Evolutionary conservation across 371 early-diverging fungal species (phyloP).

Genomic region (Lichtheimia ornata): DNA sequence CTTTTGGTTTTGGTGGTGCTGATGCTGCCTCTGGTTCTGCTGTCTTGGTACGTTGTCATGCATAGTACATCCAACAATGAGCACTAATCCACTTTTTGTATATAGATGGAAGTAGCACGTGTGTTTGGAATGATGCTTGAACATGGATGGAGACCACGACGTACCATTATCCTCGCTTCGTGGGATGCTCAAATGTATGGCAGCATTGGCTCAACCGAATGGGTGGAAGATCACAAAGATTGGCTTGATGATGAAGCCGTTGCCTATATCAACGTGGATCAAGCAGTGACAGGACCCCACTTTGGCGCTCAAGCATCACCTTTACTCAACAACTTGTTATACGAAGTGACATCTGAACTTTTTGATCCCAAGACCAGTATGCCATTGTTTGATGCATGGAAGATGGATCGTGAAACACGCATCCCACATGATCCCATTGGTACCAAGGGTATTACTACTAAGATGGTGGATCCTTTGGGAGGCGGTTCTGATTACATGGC

Average conservation of each 20-base stretch:
- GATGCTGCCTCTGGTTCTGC: conserved; percentile 68
- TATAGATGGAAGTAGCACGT: conserved; percentile 58
- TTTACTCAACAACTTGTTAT: conserved; percentile 45
- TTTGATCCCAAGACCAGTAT: conserved; percentile 49
- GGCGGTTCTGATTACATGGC: conserved; percentile 54
- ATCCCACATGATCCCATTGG: conserved; percentile 8
- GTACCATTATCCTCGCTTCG: conserved; percentile 64
- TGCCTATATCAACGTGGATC: conserved; percentile 65
- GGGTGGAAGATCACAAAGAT: conserved; percentile 64
- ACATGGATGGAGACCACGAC: conserved; percentile 68
- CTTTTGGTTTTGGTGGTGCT: conserved; percentile 64
- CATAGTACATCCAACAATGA: neutral
- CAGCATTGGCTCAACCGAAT: conserved; percentile 68
- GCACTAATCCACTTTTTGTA: neutral
- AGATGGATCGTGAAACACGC: conserved; percentile 10
- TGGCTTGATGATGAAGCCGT: conserved; percentile 56
- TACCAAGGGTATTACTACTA: neutral
- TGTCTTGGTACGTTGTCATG: conserved; percentile 36
- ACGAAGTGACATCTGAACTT: conserved; percentile 51
- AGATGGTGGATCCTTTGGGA: conserved; percentile 30
- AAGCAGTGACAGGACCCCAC: conserved; percentile 50
- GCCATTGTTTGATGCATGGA: conserved; percentile 58
- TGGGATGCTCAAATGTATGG: conserved; percentile 78
- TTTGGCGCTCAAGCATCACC: conserved; percentile 60
- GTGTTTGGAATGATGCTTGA: conserved; percentile 55